A percentile compares a stretch with the other conserved stretches of the same genome.
Conservation (phyloP, 345 rosid species). For the Lumnitzera racemosa region DNA sequence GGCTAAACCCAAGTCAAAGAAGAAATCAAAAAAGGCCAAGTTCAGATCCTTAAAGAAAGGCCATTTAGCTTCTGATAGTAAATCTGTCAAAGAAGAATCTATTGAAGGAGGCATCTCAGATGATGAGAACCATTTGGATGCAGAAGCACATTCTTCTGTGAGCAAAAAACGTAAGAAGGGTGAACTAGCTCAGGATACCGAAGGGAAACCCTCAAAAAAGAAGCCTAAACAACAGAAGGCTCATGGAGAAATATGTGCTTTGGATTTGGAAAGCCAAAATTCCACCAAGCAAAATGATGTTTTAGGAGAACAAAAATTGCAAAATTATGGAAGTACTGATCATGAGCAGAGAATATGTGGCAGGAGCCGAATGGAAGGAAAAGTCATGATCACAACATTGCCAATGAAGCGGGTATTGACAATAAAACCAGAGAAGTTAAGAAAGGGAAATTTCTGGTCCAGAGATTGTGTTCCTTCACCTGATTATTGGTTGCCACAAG, state of each 20-base stretch:
- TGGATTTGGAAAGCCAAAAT: constrained; percentile 32
- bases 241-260: constrained; percentile 21
- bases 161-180: constrained; percentile 65
- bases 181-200: constrained; percentile 30
- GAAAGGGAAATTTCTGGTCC: constrained; percentile 86
- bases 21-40: constrained; percentile 85
- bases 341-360: constrained; percentile 51
- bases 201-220: constrained; percentile 52
- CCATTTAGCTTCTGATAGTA: constrained; percentile 56
- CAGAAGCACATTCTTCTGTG: constrained; percentile 29
- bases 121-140: constrained; percentile 30
- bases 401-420: constrained; percentile 71
- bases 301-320: constrained; percentile 28
- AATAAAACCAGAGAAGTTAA: constrained; percentile 88
- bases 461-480: constrained; percentile 91
- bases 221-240: constrained; percentile 67
- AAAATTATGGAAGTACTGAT: constrained; percentile 34
- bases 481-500: constrained; percentile 91
- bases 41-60: constrained; percentile 89
- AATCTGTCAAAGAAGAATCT: constrained; percentile 43
- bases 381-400: constrained; percentile 67
- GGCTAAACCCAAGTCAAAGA: constrained; percentile 74
- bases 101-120: constrained; percentile 32
- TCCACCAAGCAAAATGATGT: constrained; percentile 39
- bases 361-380: constrained; percentile 75